phyloP scores from a whole-genome alignment of 805 yeast genomes.

The Metschnikowia gelsemii region DNA sequence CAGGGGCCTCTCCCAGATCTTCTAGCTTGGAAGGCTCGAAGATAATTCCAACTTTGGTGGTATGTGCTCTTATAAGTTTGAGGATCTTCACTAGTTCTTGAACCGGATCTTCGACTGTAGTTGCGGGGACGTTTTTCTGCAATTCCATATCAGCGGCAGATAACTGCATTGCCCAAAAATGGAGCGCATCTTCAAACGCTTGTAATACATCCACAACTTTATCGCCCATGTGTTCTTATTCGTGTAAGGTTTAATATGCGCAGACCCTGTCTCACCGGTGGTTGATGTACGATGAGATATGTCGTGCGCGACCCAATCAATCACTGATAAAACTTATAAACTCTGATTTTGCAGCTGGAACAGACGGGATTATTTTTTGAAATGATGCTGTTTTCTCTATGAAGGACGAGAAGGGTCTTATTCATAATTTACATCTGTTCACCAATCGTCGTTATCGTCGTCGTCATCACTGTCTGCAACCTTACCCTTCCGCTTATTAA shows the following conservation, averaged over 20 bases:
- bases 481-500: conserved; percentile 76
- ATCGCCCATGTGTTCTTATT: conserved; percentile 2
- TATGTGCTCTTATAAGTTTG: conserved; percentile 65
- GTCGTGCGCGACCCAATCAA: conserved; percentile 8
- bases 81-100: conserved; percentile 60
- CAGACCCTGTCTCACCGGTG: neutral
- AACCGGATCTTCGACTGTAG: conserved; percentile 43
- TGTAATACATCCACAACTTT: conserved; percentile 11
- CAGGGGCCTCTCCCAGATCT: conserved; percentile 46
- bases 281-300: conserved; percentile 4
- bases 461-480: conserved; percentile 82
- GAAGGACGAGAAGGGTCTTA: too few relatives aligned
- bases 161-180: conserved; percentile 17
- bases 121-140: conserved; percentile 15
- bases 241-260: neutral
- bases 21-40: conserved; percentile 56
- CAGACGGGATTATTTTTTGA: too few relatives aligned
- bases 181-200: conserved; percentile 20
- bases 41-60: conserved; percentile 72
- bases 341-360: neutral
- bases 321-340: neutral
- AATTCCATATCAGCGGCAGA: conserved; percentile 9
- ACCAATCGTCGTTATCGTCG: conserved; percentile 64
- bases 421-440: too few relatives aligned
- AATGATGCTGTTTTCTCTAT: too few relatives aligned